phyloP scores from a whole-genome alignment of 2,329 filamentous ascomycete genomes.

The Penicillium sclerotigenum region DNA sequence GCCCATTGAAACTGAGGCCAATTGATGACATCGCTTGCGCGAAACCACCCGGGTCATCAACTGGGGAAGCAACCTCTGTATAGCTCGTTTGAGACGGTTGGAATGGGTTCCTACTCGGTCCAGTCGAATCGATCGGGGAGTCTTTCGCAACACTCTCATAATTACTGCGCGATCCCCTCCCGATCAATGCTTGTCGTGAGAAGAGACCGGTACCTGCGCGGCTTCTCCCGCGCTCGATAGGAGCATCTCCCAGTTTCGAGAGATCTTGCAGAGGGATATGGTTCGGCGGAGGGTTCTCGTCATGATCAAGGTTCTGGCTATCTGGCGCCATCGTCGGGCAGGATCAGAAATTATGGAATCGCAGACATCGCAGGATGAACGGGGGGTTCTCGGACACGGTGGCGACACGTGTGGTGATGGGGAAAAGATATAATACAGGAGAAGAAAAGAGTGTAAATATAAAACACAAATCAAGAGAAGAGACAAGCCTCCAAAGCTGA shows the following conservation, averaged over 20 bases:
- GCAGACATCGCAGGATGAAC: conserved; percentile 39
- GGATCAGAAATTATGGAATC: conserved; percentile 33
- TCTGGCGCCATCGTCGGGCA: conserved; percentile 43
- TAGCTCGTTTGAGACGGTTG: conserved; percentile 19
- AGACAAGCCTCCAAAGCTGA: not conserved
- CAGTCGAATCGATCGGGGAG: conserved; percentile 42
- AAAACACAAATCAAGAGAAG: not conserved
- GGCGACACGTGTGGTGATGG: conserved; percentile 4
- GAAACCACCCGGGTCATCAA: conserved; percentile 40
- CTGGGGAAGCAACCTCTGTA: conserved; percentile 29
- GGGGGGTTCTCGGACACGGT: not conserved
- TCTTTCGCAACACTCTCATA: conserved; percentile 55
- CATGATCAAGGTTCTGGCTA: conserved; percentile 32
- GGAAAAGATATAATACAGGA: not conserved
- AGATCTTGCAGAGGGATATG: conserved; percentile 69
- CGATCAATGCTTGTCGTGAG: conserved; percentile 42
- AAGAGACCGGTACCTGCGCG: conserved; percentile 44
- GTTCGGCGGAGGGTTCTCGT: conserved; percentile 26
- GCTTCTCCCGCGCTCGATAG: conserved; percentile 30
- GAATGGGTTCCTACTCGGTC: conserved; percentile 22
- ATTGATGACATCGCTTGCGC: conserved; percentile 43
- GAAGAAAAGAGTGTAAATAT: not conserved
- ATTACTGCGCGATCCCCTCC: conserved; percentile 40
- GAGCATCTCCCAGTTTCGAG: conserved; percentile 38
- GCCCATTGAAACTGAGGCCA: conserved; percentile 41